Base-by-base conservation (phyloP, 495 filamentous ascomycete species). In the Penicillium diatomitis region DNA sequence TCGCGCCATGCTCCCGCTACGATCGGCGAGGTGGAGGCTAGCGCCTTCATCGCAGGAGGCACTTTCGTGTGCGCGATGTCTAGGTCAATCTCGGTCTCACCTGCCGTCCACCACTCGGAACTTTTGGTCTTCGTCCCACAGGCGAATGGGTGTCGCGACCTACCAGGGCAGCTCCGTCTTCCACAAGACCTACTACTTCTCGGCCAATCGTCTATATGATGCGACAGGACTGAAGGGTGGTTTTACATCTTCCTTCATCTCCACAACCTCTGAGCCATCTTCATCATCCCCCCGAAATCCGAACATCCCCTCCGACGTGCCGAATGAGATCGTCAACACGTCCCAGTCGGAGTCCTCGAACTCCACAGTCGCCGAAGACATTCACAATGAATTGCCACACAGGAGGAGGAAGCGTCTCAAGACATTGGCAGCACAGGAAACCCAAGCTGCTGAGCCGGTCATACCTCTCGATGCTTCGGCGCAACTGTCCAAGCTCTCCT, bases 401-500 rank as follows among this genome's bases (percentile, higher is more conserved):
- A 68, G 74, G 36, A 65, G 73, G 38, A 71, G 75, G 49, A 78
- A 75, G 58, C 67, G 74, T 10, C 57, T 75, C 49, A 78, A 75
- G 63, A 65, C 68, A 38, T 60, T 60, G 20, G 55, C 50, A 9
- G 49, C 51, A n/a, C 51, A 57, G 27, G 53, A 64, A 45, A 37
- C 28, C 32, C 52, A 34, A 20, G 20, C 20, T 20, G 33, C 59
- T 34, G 67, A 73, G 32, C 59, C 48, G 5, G 58, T 67, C 35
- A 74, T 94, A 8, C 84, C 90, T 4, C 85, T 75, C 36, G 90
- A 96, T 68, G 90, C 90, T 11, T 94, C 90, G 6, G 84, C 87
- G 27, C 77, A 81, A 49, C 75, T 96, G 38, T 85, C 90, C 6
- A 79, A 79, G 30, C 65, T 79, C 34, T 90, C 90, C 5, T 81